Percentiles rank a stretch among this genome's conserved stretches.
These are phyloP conservation scores for Xylariaceae sp. DNA, from an alignment of 2,329 filamentous ascomycete genomes.

Conservation along the genomic window DNA sequence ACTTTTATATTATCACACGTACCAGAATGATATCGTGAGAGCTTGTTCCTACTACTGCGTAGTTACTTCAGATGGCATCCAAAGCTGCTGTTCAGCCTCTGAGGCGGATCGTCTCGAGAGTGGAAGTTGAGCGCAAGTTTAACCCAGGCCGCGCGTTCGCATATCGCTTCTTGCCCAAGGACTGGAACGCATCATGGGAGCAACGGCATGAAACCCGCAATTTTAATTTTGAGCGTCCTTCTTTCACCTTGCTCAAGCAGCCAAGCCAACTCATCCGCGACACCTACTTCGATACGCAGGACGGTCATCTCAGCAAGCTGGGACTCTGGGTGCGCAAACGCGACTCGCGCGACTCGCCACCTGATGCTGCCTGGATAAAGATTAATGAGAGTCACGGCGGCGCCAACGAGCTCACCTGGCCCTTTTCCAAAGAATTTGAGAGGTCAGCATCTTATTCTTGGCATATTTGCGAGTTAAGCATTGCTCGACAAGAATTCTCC, in stretches of 20 bases:
- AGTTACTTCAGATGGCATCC: not conserved
- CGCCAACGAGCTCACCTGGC: not conserved
- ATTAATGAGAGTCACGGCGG: not conserved
- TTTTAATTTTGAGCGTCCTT: too few species aligned
- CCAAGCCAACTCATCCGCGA: slow-evolving; percentile 15
- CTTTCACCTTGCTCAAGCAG: slow-evolving; percentile 7
- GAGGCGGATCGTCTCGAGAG: slow-evolving; percentile 17
- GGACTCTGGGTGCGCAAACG: slow-evolving; percentile 20
- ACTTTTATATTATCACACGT: not conserved
- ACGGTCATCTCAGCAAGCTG: slow-evolving; percentile 11
- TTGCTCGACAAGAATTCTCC: not conserved
- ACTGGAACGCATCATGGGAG: not conserved
- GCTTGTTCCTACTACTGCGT: not conserved
- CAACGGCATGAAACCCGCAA: not conserved
- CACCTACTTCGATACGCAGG: slow-evolving; percentile 20
- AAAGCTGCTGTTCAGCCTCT: slow-evolving; percentile 7
- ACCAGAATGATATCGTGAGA: not conserved
- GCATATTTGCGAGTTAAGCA: not conserved
- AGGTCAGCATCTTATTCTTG: not conserved
- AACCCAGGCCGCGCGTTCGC: slow-evolving; percentile 16
- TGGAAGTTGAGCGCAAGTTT: slow-evolving; percentile 23
- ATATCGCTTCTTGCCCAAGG: slow-evolving; percentile 4
- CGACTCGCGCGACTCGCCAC: not conserved
- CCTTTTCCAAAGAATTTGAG: not conserved
- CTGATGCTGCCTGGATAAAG: not conserved